Evolutionary conservation across 441 rosid species (phyloP), one percentile per base, ranked within the genome.

Genomic region (Mallotus repandus): DNA sequence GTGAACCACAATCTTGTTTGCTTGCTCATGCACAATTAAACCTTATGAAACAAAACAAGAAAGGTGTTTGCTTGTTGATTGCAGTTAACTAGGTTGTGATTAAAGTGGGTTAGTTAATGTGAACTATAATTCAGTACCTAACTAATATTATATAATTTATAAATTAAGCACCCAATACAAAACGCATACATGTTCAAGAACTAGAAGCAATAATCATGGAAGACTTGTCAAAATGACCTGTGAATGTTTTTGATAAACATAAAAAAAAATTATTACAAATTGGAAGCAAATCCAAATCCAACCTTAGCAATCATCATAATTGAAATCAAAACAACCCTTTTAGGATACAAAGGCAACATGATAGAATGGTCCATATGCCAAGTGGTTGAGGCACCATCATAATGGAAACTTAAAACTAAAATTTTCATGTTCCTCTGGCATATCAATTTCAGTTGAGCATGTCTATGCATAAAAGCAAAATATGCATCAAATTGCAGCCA

Each of bases 361-460:
- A 55, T 56, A 56, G 67, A 43, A 69, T 75, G 81, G 74, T 69
- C 79, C 79, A 73, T 66, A 50, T 73, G 78, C 74, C 78, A 0
- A 76, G 82, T 74, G 35, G 85, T 68, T 82, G 77, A 79, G 82
- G 77, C 77, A 74, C 77, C 69, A 35, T 13, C 38, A 75, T 54
- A 8, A 59, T 69, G 29, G 63, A 60, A 73, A 54, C 79, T 72
- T 78, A 16, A 35, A 50, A 52, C 59, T 52, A 4, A 32, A 50
- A n/a, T 35, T 70, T 15, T 54, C 1, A 52, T 45, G n/a, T n/a
- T 55, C 8, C 45, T 63, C 7, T 10, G 46, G 46, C 46, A 43
- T 43, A 43, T 43, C 46, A 43, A 43, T 43, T 43, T 29, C 46
- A 43, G 46, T 43, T 6, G 5, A 2, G 35, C 3, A 1, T 29